Conservation (phyloP, 345 rosid genomes). For the Salix suchowensis region DNA sequence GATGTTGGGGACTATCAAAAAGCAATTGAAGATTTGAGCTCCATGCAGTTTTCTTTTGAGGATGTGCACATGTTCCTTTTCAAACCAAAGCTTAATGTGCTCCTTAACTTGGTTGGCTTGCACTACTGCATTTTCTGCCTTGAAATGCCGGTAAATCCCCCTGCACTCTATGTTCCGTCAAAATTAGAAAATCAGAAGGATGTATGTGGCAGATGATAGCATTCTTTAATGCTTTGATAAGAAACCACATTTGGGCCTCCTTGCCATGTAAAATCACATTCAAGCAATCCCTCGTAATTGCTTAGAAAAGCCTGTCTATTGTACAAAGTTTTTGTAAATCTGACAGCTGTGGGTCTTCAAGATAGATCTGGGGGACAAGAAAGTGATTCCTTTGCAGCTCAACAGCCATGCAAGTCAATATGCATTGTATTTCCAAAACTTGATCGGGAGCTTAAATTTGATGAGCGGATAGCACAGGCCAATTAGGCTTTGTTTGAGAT, state of each 20-base stretch:
- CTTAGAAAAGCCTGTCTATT: background rate
- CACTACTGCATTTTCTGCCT: conserved; percentile 50
- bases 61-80: conserved; percentile 51
- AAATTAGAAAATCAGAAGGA: background rate
- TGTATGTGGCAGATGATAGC: background rate
- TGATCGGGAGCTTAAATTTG: background rate
- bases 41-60: conserved; percentile 31
- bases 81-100: conserved; percentile 34
- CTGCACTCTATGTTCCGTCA: background rate
- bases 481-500: background rate
- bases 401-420: background rate
- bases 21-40: conserved; percentile 34
- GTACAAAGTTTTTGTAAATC: background rate
- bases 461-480: background rate
- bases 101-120: conserved; percentile 50
- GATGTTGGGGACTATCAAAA: conserved; percentile 38
- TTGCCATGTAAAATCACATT: background rate
- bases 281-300: background rate
- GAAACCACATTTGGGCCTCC: background rate
- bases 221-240: background rate
- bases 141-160: conserved; percentile 38
- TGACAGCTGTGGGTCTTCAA: background rate
- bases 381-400: background rate
- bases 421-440: background rate
- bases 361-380: background rate